Conservation (phyloP, 306 rosid genomes). For the Styphnolobium japonicum region DNA sequence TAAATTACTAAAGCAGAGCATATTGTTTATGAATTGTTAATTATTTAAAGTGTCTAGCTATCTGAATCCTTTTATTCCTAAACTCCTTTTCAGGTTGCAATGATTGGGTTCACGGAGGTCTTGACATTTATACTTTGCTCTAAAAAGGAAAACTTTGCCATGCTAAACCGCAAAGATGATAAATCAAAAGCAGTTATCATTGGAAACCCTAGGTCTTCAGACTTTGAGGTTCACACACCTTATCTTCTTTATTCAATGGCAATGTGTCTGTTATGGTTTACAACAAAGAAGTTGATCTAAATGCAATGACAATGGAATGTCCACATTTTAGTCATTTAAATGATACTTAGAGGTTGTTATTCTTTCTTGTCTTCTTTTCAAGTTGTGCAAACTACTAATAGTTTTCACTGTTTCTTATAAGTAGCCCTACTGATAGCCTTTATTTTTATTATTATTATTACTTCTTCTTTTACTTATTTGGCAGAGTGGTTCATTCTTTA, state of each 20-base stretch:
- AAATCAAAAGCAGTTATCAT: slow-evolving; percentile 67
- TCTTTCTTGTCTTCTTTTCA: neutral
- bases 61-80: slow-evolving; percentile 1
- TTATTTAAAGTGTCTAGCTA: slow-evolving; percentile 15
- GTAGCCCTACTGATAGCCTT: neutral
- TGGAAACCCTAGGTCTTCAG: slow-evolving; percentile 89
- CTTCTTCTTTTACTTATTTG: neutral
- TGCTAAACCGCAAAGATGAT: slow-evolving; percentile 80
- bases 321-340: neutral
- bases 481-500: neutral
- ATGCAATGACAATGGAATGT: neutral
- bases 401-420: slow-evolving; percentile 5
- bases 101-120: slow-evolving; percentile 87
- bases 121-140: slow-evolving; percentile 87
- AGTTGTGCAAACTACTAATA: neutral
- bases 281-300: neutral
- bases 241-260: neutral
- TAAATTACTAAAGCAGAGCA: slow-evolving; percentile 1
- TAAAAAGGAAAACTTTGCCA: slow-evolving; percentile 63
- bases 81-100: slow-evolving; percentile 61
- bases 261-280: neutral
- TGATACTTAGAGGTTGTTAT: neutral
- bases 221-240: slow-evolving; percentile 63
- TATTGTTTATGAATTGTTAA: neutral
- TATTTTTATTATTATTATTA: neutral